Evolutionary conservation across 1,139 yeast genomes (phyloP), one percentile per base, ranked within the genome.

Genomic region (Diutina neorugosa): DNA sequence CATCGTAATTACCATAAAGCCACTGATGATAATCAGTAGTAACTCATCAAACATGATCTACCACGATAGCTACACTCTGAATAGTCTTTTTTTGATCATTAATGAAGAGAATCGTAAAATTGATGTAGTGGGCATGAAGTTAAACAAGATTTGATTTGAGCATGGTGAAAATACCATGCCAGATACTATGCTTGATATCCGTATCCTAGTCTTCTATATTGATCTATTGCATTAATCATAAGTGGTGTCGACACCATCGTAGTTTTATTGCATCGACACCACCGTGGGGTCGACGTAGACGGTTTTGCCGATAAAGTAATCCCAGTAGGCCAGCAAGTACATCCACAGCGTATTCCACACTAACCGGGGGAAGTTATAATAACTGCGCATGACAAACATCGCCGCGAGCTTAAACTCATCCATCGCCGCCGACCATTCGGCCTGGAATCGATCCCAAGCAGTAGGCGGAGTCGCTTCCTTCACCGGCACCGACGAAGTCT

Each of bases 341-440:
- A 74, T 68, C 52, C 88, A 59, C 3, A 71, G 61, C 53, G 80
- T 58, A 53, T 77, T 74, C 68, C 78, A 81, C 1, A 86, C 52
- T 55, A 82, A 76, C 53, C 71, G 69, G 18, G 98, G 98, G 59
- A 93, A 78, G 51, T 82, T 75, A 53, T 75, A 62, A 66, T 91
- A 93, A 53, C 96, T 82, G 41, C 67, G 63, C 54, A 80, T 67
- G 23, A 93, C 80, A 67, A 88, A 90, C 57, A 68, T 70, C 44
- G 87, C 62, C 0, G 95, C 96, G n/a, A 70, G 76, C 59, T 68
- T 65, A 23, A 87, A 84, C 48, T 80, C 83, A 21, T 64, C 64
- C 41, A 80, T 62, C 54, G 87, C 96, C 16, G 72, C 66, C 51
- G 72, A 61, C 63, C 84, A 77, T 56, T 77, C 81, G 21, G 69